A percentile compares a stretch with the other conserved stretches of the same genome.
Evolutionary conservation across 257 asterid genomes (phyloP).

Genomic region (Gynochthodes officinalis): DNA sequence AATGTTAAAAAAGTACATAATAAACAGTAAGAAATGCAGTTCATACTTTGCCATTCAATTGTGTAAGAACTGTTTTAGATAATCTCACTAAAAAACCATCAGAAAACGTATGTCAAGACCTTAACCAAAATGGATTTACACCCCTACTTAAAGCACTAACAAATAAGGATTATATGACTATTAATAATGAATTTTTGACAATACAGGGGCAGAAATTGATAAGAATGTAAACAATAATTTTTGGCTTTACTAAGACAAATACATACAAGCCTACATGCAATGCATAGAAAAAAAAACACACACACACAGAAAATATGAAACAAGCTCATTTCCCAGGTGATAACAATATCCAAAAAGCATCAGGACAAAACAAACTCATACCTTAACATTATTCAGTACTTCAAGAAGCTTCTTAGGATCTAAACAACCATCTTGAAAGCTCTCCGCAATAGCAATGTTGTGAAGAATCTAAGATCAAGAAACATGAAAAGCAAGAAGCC

Average conservation of each 20-base stretch:
- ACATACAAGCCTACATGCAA: background rate
- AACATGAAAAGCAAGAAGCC: background rate
- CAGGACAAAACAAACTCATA: constrained; percentile 25
- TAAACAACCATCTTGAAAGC: constrained; percentile 66
- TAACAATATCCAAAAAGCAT: constrained; percentile 7
- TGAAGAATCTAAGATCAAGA: constrained; percentile 59
- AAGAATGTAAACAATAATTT: background rate
- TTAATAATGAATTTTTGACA: background rate
- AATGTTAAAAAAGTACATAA: background rate
- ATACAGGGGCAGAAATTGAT: no score
- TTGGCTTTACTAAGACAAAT: no score
- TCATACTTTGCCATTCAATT: background rate
- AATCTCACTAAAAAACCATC: background rate
- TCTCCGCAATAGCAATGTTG: constrained; percentile 66
- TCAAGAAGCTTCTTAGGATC: constrained; percentile 74
- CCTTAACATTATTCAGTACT: constrained; percentile 72
- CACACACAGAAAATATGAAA: constrained; percentile 9
- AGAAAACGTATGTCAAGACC: background rate
- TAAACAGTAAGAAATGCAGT: background rate
- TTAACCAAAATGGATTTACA: background rate
- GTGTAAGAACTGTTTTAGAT: background rate
- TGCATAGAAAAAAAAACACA: background rate
- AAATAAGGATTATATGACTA: background rate
- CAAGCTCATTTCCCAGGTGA: background rate
- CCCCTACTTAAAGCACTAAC: background rate